phyloP scores from a whole-genome alignment of 2,329 filamentous ascomycete genomes.

The Cladophialophora exuberans region DNA sequence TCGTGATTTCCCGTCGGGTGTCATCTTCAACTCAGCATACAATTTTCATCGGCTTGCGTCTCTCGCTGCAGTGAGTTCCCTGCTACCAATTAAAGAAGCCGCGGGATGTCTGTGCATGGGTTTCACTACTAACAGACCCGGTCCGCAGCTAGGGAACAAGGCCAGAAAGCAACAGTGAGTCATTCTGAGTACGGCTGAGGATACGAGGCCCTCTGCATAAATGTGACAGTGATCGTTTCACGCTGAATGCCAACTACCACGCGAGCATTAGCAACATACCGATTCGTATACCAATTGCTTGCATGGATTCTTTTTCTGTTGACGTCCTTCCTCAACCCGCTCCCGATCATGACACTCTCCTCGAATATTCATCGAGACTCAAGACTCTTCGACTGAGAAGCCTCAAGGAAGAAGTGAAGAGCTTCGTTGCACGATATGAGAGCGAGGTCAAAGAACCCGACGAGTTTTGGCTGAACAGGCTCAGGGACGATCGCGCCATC shows the following conservation, averaged over 20 bases:
- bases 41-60: no score
- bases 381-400: slow-evolving; percentile 35
- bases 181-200: neutral
- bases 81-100: no score
- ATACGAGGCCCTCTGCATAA: neutral
- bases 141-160: no score
- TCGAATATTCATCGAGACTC: slow-evolving; percentile 19
- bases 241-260: no score
- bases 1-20: no score
- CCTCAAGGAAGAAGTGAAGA: slow-evolving; percentile 35
- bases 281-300: neutral
- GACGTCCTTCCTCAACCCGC: slow-evolving; percentile 15
- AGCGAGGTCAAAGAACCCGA: slow-evolving; percentile 34
- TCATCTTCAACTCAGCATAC: no score
- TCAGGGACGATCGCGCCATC: slow-evolving; percentile 35
- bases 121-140: no score
- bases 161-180: neutral
- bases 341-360: slow-evolving; percentile 14
- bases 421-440: slow-evolving; percentile 39
- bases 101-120: no score
- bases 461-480: slow-evolving; percentile 36
- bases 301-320: slow-evolving; percentile 22
- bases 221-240: no score
- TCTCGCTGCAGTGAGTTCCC: no score
- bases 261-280: no score